Evolutionary conservation across 2,329 filamentous ascomycete species (phyloP).

Genomic region (Aureobasidium musti): DNA sequence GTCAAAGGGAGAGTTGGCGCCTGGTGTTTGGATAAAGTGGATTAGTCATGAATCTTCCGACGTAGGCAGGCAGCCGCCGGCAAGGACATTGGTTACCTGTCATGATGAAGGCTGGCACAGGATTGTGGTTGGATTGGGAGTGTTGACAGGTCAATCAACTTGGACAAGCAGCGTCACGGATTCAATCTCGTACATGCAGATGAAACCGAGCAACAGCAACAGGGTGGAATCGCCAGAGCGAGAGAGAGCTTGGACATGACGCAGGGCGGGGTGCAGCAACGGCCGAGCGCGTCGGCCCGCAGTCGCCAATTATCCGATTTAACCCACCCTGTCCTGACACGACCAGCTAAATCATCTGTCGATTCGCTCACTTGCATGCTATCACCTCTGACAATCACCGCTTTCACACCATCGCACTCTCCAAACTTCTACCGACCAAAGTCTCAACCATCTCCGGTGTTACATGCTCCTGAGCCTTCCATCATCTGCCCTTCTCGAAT

Average conservation of each 20-base stretch:
- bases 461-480: not conserved
- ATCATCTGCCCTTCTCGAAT: not conserved
- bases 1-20: slow-evolving; percentile 40
- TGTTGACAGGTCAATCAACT: not conserved
- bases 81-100: slow-evolving; percentile 7
- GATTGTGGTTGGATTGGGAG: not conserved
- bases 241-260: slow-evolving; percentile 13
- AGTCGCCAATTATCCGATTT: not conserved
- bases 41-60: slow-evolving; percentile 12
- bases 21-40: slow-evolving; percentile 8
- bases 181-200: not conserved
- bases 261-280: slow-evolving; percentile 11
- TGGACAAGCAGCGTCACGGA: not conserved
- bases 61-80: slow-evolving; percentile 11
- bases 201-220: not conserved
- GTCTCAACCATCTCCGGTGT: not conserved
- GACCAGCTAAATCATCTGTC: too few species aligned
- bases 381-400: not conserved
- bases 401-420: not conserved
- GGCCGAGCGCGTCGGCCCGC: slow-evolving; percentile 9
- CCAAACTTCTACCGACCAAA: not conserved
- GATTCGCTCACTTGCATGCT: slow-evolving; percentile 36
- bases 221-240: not conserved
- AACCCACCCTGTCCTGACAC: slow-evolving; percentile 44
- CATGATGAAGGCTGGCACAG: not conserved